Evolutionary conservation across 2,329 filamentous ascomycete genomes (phyloP), one percentile per base, ranked within the genome.

Genomic region (Xylariaceae sp.): DNA sequence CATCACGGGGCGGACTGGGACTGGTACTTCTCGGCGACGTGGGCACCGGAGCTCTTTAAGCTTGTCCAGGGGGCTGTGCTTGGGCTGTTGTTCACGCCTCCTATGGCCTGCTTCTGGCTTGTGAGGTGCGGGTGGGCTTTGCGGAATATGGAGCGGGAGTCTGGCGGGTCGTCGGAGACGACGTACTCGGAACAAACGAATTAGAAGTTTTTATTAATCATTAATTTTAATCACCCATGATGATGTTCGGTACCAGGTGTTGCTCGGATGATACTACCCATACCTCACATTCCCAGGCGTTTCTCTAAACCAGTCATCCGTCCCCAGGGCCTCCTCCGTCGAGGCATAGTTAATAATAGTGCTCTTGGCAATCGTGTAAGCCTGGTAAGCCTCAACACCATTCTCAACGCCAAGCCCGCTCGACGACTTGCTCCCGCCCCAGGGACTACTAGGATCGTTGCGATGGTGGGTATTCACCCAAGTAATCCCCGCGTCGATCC

Each of bases 331-430:
- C 61, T 84, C 80, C 48, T 80, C 76, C 0, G 70, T 70, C 0
- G 76, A 75, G 0, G 82, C 85, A 61, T 86, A 89, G 65, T 87
- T 89, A 57, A 89, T 78, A 29, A 87, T 80, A 0, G 81, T 85
- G 64, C 84, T 87, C 71, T 86, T 87, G 12, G 77, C 77, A 30
- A 65, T 79, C 0, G 81, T 83, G 60, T 84, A 84, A 0, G 77
- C 76, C 47, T 79, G 72, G 61, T 80, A 85, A 0, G 83, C 81
- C 63, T 86, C 86, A 0, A 84, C 61, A 0, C 86, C 86, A 63
- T 89, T 89, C 72, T 90, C 87, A 56, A 85, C 88, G 1, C 86
- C 86, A 0, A 89, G 78, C 1, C 86, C 86, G 59, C 81, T 85
- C 1, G 79, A 76, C 34, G 73, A 74, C 61, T 83, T 83, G 29